Evolutionary conservation across 2,329 filamentous ascomycete species (phyloP).

Genomic region (Magnaporthiopsis poae): DNA sequence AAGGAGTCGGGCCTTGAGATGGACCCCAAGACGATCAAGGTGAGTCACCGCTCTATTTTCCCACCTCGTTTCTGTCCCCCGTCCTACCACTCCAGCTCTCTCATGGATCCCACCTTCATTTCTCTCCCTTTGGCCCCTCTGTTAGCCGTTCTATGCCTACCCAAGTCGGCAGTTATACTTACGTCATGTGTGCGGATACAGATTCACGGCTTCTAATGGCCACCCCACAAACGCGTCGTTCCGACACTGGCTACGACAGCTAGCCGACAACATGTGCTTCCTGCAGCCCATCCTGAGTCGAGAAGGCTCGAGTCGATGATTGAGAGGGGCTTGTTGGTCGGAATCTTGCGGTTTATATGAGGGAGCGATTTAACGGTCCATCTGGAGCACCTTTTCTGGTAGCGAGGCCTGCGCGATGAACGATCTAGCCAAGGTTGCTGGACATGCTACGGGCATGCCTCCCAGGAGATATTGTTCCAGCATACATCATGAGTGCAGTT

Average conservation of each 20-base stretch:
- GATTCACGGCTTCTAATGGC: conserved; percentile 6
- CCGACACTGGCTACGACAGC: not conserved
- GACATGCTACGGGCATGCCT: not conserved
- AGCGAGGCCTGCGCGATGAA: not conserved
- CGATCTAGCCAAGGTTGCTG: not conserved
- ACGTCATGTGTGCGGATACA: not conserved
- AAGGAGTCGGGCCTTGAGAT: conserved; percentile 91
- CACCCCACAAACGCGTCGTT: conserved; percentile 14
- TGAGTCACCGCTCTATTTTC: conserved; percentile 23
- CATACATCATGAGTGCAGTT: not conserved
- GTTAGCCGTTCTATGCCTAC: not conserved
- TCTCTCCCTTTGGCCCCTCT: not conserved
- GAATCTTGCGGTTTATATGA: not conserved
- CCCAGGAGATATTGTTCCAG: not conserved
- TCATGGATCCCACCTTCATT: too few species aligned
- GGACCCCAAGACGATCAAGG: conserved; percentile 95
- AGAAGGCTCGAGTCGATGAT: not conserved
- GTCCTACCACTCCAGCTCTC: too few species aligned
- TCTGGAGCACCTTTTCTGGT: not conserved
- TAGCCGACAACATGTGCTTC: not conserved
- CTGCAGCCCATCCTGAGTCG: not conserved
- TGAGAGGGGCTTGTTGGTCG: not conserved
- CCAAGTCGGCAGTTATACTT: not conserved
- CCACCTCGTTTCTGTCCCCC: not conserved
- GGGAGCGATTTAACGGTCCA: not conserved